phyloP scores from a whole-genome alignment of 208 protist species.

The Leishmania tarentolae region DNA sequence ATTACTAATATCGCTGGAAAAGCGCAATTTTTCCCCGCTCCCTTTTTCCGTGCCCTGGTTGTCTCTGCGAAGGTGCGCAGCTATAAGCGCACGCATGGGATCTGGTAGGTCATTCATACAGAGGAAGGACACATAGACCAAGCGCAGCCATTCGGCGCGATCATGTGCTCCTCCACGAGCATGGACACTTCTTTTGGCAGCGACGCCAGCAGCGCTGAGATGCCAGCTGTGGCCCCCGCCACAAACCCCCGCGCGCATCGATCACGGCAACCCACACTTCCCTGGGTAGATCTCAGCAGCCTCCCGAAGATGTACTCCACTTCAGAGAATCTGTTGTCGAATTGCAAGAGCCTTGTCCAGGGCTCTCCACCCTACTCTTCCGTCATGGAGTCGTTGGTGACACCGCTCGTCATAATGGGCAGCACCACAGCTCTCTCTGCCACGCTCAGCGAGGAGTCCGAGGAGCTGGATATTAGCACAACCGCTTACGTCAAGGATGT shows the following conservation, averaged over 20 bases:
- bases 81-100: background rate
- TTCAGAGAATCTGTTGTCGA: background rate
- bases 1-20: no score
- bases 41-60: background rate
- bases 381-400: background rate
- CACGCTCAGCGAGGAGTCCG: background rate
- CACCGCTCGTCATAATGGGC: background rate
- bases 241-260: background rate
- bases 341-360: background rate
- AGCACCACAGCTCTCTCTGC: background rate
- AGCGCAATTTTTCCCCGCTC: background rate
- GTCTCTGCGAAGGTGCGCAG: background rate
- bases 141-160: background rate
- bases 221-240: background rate
- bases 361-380: background rate
- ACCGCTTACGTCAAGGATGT: background rate
- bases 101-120: background rate
- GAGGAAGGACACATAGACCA: background rate
- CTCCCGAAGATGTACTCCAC: background rate
- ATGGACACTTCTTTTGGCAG: background rate
- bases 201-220: background rate
- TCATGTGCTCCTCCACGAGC: background rate
- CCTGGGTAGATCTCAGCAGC: background rate
- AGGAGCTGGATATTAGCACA: background rate
- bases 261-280: background rate